Evolutionary conservation across 805 yeast genomes (phyloP).

Genomic region (Lipomyces spencermartinsiae): DNA sequence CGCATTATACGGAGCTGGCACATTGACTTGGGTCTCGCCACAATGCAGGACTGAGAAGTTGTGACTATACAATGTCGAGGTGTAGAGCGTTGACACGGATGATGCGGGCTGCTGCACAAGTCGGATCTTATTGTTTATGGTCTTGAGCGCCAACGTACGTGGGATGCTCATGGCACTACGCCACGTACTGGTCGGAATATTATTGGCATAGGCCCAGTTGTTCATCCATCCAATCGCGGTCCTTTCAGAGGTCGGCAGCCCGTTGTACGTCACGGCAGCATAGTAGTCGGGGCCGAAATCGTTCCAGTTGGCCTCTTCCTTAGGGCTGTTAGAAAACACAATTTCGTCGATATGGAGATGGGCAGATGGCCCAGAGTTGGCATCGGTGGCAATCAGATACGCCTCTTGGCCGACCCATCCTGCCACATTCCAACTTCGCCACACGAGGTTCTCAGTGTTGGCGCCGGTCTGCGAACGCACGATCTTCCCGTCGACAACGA

Average conservation of each 20-base stretch:
- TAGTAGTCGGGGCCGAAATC: conserved; percentile 42
- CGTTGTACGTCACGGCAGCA: too few species aligned
- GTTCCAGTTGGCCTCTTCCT: conserved; percentile 14
- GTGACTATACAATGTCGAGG: neutral
- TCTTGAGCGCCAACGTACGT: neutral
- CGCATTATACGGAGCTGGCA: conserved; percentile 2
- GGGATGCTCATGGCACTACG: conserved; percentile 46
- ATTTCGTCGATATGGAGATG: conserved; percentile 14
- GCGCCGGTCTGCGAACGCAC: conserved; percentile 7
- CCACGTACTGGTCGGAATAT: conserved; percentile 50
- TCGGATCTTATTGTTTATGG: neutral
- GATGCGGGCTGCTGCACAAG: conserved; percentile 7
- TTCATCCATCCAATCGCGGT: too few species aligned
- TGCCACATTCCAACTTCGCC: conserved; percentile 7
- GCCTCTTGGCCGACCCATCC: conserved; percentile 8
- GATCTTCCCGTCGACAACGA: conserved; percentile 14
- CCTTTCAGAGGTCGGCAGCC: too few species aligned
- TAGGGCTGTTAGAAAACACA: conserved; percentile 10
- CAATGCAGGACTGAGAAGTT: neutral
- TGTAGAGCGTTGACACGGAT: neutral
- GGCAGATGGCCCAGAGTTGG: conserved; percentile 4
- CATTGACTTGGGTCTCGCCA: neutral
- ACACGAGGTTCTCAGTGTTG: conserved; percentile 7
- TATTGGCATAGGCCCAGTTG: conserved; percentile 45
- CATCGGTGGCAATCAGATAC: neutral